phyloP scores from a whole-genome alignment of 768 basidiomycete species.

The Naganishia randhawae region DNA sequence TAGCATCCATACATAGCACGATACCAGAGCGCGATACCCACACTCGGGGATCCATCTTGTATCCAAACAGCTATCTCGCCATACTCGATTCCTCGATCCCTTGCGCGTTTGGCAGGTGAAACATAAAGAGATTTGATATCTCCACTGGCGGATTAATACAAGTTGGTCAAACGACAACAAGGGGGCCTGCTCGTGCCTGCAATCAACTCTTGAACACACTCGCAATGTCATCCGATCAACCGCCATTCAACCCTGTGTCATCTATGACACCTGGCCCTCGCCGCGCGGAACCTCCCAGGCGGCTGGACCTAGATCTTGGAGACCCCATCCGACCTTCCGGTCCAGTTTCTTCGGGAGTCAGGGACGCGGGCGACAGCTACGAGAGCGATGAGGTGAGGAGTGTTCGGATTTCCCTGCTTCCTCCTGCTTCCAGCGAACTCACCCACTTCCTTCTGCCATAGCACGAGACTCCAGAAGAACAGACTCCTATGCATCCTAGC shows the following conservation, averaged over 20 bases:
- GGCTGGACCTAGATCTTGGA: slow-evolving; percentile 8
- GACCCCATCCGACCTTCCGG: neutral
- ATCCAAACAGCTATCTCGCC: too few species aligned
- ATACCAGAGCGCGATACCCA: too few species aligned
- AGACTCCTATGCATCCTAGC: slow-evolving; percentile 21
- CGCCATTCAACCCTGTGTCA: neutral
- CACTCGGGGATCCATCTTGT: too few species aligned
- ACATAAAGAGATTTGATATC: too few species aligned
- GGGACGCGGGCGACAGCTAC: neutral
- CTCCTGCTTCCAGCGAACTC: neutral
- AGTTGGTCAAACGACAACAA: neutral
- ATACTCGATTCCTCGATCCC: too few species aligned
- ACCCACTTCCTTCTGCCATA: neutral
- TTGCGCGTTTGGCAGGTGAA: too few species aligned
- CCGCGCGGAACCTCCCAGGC: slow-evolving; percentile 1
- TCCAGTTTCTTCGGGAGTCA: neutral
- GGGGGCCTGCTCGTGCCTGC: neutral
- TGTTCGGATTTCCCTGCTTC: neutral
- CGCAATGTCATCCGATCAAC: neutral
- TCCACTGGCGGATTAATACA: neutral
- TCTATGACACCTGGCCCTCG: slow-evolving; percentile 1
- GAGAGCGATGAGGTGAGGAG: slow-evolving; percentile 15
- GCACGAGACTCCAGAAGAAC: slow-evolving; percentile 21
- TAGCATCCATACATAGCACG: too few species aligned
- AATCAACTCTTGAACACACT: neutral